A percentile compares a stretch with the other conserved stretches of the same genome.
Evolutionary conservation across 2,329 filamentous ascomycete species (phyloP).

Genomic region (Chrysoporthe puriensis): DNA sequence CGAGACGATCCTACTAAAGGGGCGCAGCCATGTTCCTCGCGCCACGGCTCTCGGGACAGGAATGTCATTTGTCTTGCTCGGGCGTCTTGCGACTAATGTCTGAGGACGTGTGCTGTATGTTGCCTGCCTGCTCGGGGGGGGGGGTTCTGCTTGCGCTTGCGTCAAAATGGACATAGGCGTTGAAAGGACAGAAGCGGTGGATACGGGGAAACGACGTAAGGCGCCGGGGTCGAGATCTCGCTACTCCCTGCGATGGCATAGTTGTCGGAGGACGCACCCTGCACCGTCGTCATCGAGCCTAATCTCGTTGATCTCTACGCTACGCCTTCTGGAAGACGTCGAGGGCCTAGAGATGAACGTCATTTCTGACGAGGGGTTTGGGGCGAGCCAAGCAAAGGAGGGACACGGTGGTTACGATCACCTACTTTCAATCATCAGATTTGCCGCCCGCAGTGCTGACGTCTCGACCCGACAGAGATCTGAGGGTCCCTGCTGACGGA

Average conservation of each 20-base stretch:
- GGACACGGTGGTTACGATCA: background rate
- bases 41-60: background rate
- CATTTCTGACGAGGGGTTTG: background rate
- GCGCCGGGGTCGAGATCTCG: background rate
- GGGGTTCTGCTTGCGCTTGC: background rate
- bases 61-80: background rate
- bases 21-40: background rate
- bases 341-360: background rate
- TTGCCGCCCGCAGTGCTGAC: background rate
- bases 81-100: no score
- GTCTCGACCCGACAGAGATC: background rate
- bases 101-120: background rate
- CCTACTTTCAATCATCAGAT: background rate
- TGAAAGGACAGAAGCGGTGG: background rate
- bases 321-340: background rate
- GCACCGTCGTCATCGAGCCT: conserved; percentile 2
- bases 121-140: background rate
- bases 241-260: background rate
- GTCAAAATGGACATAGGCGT: background rate
- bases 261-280: background rate
- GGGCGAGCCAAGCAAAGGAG: background rate
- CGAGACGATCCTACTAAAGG: no score
- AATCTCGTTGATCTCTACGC: background rate
- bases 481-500: background rate
- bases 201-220: background rate